These are phyloP conservation scores for Xerocomus potaroensis DNA, from an alignment of 768 basidiomycete genomes.

Conservation along the genomic window DNA sequence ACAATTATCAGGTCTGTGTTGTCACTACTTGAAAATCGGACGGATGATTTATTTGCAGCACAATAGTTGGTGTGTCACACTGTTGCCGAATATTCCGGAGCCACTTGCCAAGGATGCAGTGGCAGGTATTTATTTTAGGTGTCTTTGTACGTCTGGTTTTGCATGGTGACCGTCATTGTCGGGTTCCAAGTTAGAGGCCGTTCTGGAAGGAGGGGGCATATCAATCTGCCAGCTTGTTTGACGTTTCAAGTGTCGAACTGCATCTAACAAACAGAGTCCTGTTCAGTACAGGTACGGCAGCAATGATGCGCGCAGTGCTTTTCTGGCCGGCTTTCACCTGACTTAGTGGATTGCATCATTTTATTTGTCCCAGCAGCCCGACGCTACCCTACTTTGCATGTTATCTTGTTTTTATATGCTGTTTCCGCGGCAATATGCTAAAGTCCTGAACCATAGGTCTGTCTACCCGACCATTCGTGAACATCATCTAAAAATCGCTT, in stretches of 20 bases:
- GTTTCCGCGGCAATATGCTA: background rate
- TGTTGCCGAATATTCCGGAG: background rate
- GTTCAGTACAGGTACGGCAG: constrained; percentile 28
- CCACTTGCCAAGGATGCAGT: background rate
- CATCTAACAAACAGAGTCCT: constrained; percentile 20
- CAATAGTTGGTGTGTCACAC: constrained; percentile 20
- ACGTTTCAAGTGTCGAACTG: background rate
- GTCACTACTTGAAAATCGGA: background rate
- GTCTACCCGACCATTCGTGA: constrained; percentile 47
- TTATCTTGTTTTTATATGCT: constrained; percentile 50
- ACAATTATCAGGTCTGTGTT: constrained; percentile 47
- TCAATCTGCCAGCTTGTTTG: constrained; percentile 49
- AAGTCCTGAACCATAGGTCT: constrained; percentile 23
- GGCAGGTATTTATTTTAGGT: constrained; percentile 66
- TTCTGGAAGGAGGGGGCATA: constrained; percentile 50
- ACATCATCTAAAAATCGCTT: constrained; percentile 12
- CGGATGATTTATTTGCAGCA: background rate
- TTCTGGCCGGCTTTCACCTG: constrained; percentile 18
- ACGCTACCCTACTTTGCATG: constrained; percentile 69
- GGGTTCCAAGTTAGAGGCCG: too few species aligned
- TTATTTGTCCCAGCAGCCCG: constrained; percentile 57
- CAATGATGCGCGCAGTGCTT: background rate
- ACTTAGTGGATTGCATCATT: constrained; percentile 62
- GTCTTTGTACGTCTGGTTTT: constrained; percentile 73
- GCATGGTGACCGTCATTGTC: constrained; percentile 57